Evolutionary conservation across 2,329 filamentous ascomycete species (phyloP).

Genomic region (Fusarium liriodendri): DNA sequence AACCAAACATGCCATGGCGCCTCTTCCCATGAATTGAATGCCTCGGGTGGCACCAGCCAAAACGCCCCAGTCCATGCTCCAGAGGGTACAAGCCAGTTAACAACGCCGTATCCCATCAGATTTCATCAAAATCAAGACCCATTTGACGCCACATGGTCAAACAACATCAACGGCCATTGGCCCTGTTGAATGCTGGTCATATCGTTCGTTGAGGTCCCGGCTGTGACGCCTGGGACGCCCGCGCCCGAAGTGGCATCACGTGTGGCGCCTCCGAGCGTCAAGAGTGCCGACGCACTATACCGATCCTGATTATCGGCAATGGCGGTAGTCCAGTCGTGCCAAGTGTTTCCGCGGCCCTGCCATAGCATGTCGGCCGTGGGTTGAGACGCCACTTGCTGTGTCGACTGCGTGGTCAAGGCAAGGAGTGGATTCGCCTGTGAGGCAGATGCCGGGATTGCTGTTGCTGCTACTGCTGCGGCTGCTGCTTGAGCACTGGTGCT

Average conservation of each 20-base stretch:
- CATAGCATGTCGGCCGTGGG: slow-evolving; percentile 47
- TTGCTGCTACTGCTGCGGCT: slow-evolving; percentile 32
- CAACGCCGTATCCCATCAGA: slow-evolving; percentile 8
- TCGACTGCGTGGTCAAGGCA: slow-evolving; percentile 53
- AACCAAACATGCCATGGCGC: background rate
- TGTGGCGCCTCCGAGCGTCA: slow-evolving; percentile 56
- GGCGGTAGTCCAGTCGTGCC: slow-evolving; percentile 66
- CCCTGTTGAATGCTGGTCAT: slow-evolving; percentile 43
- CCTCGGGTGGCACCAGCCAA: slow-evolving; percentile 7
- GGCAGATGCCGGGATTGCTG: slow-evolving; percentile 35
- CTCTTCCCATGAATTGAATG: slow-evolving; percentile 15
- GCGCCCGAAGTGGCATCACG: slow-evolving; percentile 30
- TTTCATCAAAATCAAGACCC: slow-evolving; percentile 36
- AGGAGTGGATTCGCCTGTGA: slow-evolving; percentile 52
- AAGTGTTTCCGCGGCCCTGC: slow-evolving; percentile 56
- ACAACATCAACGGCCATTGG: slow-evolving; percentile 49
- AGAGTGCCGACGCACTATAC: slow-evolving; percentile 61
- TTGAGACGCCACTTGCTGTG: slow-evolving; percentile 48
- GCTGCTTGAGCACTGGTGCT: slow-evolving; percentile 35
- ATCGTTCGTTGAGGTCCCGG: slow-evolving; percentile 38
- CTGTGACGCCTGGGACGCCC: slow-evolving; percentile 27
- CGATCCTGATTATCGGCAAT: slow-evolving; percentile 62
- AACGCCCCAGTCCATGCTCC: slow-evolving; percentile 36
- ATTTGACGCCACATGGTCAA: slow-evolving; percentile 43
- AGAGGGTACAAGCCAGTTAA: background rate